Evolutionary conservation across 1,139 yeast genomes (phyloP).

Genomic region (Blastobotrys aristatus): DNA sequence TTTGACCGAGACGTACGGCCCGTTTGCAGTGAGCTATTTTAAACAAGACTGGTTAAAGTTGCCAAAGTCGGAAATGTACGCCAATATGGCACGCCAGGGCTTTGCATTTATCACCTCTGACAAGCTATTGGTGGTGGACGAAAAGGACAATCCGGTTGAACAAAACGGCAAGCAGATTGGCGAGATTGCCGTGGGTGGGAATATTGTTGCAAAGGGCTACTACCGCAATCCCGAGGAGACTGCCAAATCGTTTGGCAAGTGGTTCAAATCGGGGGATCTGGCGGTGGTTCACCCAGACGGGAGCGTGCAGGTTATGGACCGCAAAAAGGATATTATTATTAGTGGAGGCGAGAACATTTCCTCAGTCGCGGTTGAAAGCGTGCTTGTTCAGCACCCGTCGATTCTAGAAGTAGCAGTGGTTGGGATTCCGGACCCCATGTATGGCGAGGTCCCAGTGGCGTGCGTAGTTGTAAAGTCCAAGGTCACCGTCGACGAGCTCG

Average conservation of each 20-base stretch:
- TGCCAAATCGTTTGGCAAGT: constrained; percentile 49
- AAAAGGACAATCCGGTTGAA: constrained; percentile 47
- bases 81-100: constrained; percentile 36
- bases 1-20: constrained; percentile 48
- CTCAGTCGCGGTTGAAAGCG: constrained; percentile 68
- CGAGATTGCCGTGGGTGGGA: constrained; percentile 36
- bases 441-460: constrained; percentile 38
- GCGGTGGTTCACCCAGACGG: constrained; percentile 57
- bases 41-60: constrained; percentile 33
- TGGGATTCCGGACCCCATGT: constrained; percentile 35
- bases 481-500: constrained; percentile 23
- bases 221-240: constrained; percentile 56
- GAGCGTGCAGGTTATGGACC: constrained; percentile 58
- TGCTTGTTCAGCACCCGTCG: constrained; percentile 44
- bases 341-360: constrained; percentile 80
- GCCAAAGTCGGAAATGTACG: constrained; percentile 26
- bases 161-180: constrained; percentile 36
- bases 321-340: constrained; percentile 76
- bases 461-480: constrained; percentile 26
- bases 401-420: constrained; percentile 38
- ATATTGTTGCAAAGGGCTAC: constrained; percentile 55
- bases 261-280: constrained; percentile 77
- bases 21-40: constrained; percentile 34
- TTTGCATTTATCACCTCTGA: constrained; percentile 35
- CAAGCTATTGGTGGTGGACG: constrained; percentile 46